Conservation (phyloP, 495 filamentous ascomycete species). For the Aspergillus ellipticus region DNA sequence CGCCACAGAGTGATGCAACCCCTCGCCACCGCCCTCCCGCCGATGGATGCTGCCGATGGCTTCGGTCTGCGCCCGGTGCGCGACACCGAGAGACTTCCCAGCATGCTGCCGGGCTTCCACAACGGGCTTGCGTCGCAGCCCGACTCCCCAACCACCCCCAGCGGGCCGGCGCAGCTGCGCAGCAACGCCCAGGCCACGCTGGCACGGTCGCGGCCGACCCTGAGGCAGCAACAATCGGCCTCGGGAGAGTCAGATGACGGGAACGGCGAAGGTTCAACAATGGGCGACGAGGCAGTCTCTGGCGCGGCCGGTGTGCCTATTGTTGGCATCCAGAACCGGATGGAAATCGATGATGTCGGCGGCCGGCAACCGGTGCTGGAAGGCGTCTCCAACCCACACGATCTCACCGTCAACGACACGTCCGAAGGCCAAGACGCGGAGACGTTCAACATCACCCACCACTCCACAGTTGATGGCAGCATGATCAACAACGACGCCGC, state of each 20-base stretch:
- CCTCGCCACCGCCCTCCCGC: conserved; percentile 62
- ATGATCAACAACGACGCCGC: conserved; percentile 64
- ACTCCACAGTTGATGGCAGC: conserved; percentile 80
- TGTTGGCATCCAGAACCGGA: conserved; percentile 69
- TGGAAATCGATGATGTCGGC: conserved; percentile 78
- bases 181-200: conserved; percentile 39
- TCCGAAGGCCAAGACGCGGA: conserved; percentile 81
- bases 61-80: conserved; percentile 78
- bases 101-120: conserved; percentile 72
- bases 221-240: conserved; percentile 82
- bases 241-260: conserved; percentile 86
- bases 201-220: conserved; percentile 65
- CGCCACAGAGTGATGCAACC: conserved; percentile 60
- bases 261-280: conserved; percentile 68
- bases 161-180: conserved; percentile 58
- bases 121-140: conserved; percentile 79
- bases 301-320: conserved; percentile 70
- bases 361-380: conserved; percentile 71
- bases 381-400: conserved; percentile 68
- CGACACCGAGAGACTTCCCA: conserved; percentile 80
- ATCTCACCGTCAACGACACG: conserved; percentile 69
- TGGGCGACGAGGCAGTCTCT: conserved; percentile 57
- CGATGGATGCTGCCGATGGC: conserved; percentile 70
- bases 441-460: conserved; percentile 95
- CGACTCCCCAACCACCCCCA: conserved; percentile 87